Percentiles rank a stretch among this genome's conserved stretches.
Conservation (phyloP, 148 eudicot genomes). For the Polygonum maritimum region DNA sequence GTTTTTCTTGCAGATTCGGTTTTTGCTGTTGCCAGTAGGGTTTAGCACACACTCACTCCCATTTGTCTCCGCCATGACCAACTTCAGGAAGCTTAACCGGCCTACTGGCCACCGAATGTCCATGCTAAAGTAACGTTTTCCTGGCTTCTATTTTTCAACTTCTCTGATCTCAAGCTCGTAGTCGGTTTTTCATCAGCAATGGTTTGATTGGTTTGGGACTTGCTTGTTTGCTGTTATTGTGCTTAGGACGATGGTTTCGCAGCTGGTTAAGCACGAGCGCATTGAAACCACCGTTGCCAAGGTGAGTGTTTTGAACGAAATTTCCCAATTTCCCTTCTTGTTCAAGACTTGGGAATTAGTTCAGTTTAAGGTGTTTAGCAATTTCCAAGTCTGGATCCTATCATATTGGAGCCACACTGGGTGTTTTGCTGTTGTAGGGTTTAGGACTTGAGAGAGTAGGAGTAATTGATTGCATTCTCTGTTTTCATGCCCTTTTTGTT, state of each 20-base stretch:
- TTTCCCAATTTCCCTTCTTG: neutral
- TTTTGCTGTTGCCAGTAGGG: conserved; percentile 9
- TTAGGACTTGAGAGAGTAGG: neutral
- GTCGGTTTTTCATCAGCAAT: neutral
- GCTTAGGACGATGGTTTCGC: conserved; percentile 88
- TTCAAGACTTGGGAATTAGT: neutral
- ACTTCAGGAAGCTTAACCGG: conserved; percentile 86
- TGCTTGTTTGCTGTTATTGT: conserved; percentile 9
- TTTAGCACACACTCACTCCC: neutral
- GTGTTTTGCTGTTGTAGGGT: neutral
- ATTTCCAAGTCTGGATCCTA: neutral
- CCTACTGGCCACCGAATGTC: conserved; percentile 84
- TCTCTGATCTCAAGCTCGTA: neutral
- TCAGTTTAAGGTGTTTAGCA: neutral
- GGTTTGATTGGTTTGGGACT: neutral
- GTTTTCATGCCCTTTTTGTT: neutral
- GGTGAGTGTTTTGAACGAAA: conserved; percentile 25
- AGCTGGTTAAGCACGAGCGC: conserved; percentile 84
- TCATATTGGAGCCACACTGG: neutral
- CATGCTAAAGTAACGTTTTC: conserved; percentile 59
- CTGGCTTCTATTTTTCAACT: neutral
- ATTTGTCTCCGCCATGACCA: conserved; percentile 43
- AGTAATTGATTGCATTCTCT: neutral
- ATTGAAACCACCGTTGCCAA: conserved; percentile 93
- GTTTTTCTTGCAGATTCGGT: neutral